A percentile compares a stretch with the other conserved stretches of the same genome.
Evolutionary conservation across 1,139 yeast species (phyloP).

Genomic region (Yamadazyma mexicana): DNA sequence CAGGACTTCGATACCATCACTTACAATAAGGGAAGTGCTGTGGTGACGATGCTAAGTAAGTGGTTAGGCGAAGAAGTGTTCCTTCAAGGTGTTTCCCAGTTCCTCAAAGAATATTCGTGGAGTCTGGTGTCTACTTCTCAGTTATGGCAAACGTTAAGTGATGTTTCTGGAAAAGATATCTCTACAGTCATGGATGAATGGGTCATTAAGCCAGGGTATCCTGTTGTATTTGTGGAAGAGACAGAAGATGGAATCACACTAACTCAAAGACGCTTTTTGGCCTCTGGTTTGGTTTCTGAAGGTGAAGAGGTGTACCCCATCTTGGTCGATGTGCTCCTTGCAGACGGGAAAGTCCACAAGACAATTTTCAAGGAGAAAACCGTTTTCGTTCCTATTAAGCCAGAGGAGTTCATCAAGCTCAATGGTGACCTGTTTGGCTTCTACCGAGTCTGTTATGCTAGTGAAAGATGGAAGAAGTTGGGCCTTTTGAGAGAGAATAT

Average conservation of each 20-base stretch:
- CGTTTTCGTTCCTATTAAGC: conserved; percentile 51
- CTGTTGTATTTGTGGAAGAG: conserved; percentile 64
- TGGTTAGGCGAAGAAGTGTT: conserved; percentile 72
- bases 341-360: conserved; percentile 66
- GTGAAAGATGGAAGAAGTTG: conserved; percentile 68
- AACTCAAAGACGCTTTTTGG: conserved; percentile 74
- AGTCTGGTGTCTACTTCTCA: conserved; percentile 81
- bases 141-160: conserved; percentile 76
- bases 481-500: conserved; percentile 68
- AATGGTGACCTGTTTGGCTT: conserved; percentile 84
- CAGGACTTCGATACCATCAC: conserved; percentile 62
- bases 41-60: conserved; percentile 70
- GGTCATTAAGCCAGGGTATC: conserved; percentile 86
- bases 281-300: conserved; percentile 77
- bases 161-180: conserved; percentile 78
- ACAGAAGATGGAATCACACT: conserved; percentile 48
- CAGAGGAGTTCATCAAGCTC: conserved; percentile 68
- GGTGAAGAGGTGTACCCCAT: conserved; percentile 62
- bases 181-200: conserved; percentile 75
- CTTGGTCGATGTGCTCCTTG: conserved; percentile 82
- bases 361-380: conserved; percentile 57
- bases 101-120: conserved; percentile 72
- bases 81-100: conserved; percentile 71
- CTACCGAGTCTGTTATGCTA: conserved; percentile 73
- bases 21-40: conserved; percentile 80